A percentile compares a stretch with the other conserved stretches of the same genome.
These are phyloP conservation scores for Luvunga scandens DNA, from an alignment of 345 rosid genomes.

Conservation along the genomic window DNA sequence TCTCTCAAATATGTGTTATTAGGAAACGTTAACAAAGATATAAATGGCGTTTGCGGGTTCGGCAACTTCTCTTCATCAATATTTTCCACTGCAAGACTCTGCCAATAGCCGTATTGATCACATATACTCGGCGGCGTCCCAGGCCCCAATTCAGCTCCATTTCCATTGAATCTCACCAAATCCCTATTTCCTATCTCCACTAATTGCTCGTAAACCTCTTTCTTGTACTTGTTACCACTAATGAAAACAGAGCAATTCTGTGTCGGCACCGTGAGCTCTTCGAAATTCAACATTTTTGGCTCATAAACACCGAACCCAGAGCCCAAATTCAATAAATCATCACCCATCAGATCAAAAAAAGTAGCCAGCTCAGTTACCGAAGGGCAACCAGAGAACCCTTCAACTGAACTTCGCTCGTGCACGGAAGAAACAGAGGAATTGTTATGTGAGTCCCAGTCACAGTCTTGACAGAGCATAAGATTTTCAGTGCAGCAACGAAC, in stretches of 20 bases:
- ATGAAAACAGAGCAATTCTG: slow-evolving; percentile 8
- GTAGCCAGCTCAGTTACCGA: slow-evolving; percentile 29
- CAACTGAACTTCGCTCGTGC: slow-evolving; percentile 18
- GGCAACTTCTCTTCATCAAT: slow-evolving; percentile 9
- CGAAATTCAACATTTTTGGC: background rate
- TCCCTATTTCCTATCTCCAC: slow-evolving; percentile 16
- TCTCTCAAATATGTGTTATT: background rate
- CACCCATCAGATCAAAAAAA: slow-evolving; percentile 19
- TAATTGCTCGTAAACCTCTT: slow-evolving; percentile 14
- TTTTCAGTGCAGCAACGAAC: slow-evolving; percentile 25
- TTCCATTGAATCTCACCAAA: background rate
- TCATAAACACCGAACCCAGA: background rate
- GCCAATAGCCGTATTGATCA: background rate
- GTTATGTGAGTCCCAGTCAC: slow-evolving; percentile 29
- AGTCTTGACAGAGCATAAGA: slow-evolving; percentile 33
- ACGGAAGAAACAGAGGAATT: slow-evolving; percentile 19
- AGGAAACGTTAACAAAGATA: slow-evolving; percentile 13
- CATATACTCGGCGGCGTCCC: slow-evolving; percentile 9
- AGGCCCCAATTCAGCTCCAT: slow-evolving; percentile 10
- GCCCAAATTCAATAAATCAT: background rate
- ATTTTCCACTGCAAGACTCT: slow-evolving; percentile 5
- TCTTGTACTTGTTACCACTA: slow-evolving; percentile 6
- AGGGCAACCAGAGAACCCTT: slow-evolving; percentile 45
- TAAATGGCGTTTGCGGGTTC: slow-evolving; percentile 14
- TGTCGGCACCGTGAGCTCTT: slow-evolving; percentile 8